phyloP scores from a whole-genome alignment of 1,284 basidiomycete species.

The Ceratobasidium sp. region DNA sequence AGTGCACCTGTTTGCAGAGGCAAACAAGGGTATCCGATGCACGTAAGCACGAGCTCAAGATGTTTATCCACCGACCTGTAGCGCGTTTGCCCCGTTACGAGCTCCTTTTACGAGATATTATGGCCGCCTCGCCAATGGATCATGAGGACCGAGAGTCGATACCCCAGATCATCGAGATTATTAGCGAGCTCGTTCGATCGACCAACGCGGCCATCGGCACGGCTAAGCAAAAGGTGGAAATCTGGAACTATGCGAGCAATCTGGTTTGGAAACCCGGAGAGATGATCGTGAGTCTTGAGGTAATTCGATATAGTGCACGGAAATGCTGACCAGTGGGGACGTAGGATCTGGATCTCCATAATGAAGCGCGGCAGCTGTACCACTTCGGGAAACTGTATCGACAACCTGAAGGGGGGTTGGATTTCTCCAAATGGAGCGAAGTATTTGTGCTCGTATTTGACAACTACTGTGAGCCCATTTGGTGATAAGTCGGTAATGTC shows the following conservation, averaged over 20 bases:
- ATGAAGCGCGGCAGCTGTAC: slow-evolving; percentile 83
- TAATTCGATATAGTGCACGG: background rate
- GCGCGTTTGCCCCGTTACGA: slow-evolving; percentile 89
- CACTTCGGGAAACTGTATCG: slow-evolving; percentile 81
- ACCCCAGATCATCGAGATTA: slow-evolving; percentile 82
- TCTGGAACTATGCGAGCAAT: slow-evolving; percentile 84
- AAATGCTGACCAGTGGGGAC: slow-evolving; percentile 38
- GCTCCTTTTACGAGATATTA: slow-evolving; percentile 79
- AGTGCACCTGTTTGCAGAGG: slow-evolving; percentile 52
- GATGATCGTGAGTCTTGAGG: slow-evolving; percentile 64
- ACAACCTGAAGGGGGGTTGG: slow-evolving; percentile 84
- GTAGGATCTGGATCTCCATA: slow-evolving; percentile 86
- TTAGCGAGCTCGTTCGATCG: slow-evolving; percentile 83
- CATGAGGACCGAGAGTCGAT: slow-evolving; percentile 84
- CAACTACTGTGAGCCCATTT: slow-evolving; percentile 75
- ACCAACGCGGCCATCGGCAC: slow-evolving; percentile 83
- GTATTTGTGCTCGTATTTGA: slow-evolving; percentile 89
- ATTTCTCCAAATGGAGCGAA: slow-evolving; percentile 84
- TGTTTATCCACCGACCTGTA: slow-evolving; percentile 88
- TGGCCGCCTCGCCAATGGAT: slow-evolving; percentile 71
- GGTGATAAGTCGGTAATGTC: background rate
- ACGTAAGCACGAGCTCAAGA: slow-evolving; percentile 83
- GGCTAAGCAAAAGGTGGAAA: slow-evolving; percentile 84
- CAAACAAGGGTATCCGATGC: slow-evolving; percentile 74
- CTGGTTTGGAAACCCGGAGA: slow-evolving; percentile 81